Evolutionary conservation across 129 eudicot genomes (phyloP), one percentile per base, ranked within the genome.

Genomic region (Sambucus nigra): DNA sequence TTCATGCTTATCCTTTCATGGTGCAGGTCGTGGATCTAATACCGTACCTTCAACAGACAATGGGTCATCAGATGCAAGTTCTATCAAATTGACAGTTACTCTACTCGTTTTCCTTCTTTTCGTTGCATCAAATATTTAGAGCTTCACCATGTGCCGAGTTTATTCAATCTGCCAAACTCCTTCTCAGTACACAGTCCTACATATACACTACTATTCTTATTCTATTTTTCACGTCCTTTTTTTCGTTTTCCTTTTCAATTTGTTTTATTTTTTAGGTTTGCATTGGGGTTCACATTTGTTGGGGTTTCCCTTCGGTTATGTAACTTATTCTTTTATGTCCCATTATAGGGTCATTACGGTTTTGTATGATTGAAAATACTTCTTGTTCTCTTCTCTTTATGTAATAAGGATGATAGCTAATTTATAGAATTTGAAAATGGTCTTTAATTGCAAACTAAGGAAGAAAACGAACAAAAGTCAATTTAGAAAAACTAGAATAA

Each of bases 1-100:
- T 44, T 0, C 5, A 1, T 42, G 4, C 7, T 2, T 6, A 39
- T 14, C 0, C 5, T 28, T 16, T 26, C 4, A 28, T 49, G 31
- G 15, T 2, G 20, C 66, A 68, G 42, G 73, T 17, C 63, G 68
- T 25, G 87, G 80, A 60, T 53, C 83, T 5, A 72, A 78, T 35
- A 61, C 65, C 0, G 62, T 63, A 47, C 93, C 84, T 14, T 48
- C 81, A 15, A 66, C 81, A 15, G 76, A 59, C 22, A 63, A 46
- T 20, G 84, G 84, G 57, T 63, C 82, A 71, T 73, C 80, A 5
- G 73, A 65, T 33, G 69, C 69, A 19, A 65, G 55, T 65, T 51
- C 82, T 27, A 56, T 38, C 56, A 69, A 15, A 42, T 21, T 77
- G 35, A 53, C 69, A 27, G 27, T 38, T 53, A 21, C 74, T 9